Percentiles rank a stretch among this genome's conserved stretches.
Conservation (phyloP, 176 grass and related monocot species). For the Cocos nucifera region DNA sequence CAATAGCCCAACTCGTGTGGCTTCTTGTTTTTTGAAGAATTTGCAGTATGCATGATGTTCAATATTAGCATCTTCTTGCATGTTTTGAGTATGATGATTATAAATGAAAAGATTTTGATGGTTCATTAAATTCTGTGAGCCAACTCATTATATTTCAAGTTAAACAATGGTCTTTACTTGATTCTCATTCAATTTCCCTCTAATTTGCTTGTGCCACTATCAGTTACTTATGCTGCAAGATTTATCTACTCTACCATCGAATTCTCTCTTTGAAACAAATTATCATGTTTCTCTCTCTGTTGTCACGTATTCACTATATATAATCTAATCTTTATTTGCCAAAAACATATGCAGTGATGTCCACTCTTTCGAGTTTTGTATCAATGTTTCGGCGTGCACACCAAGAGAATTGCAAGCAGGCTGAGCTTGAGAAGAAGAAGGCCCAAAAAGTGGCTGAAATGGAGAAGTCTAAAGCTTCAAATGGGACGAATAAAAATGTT, state of each 20-base stretch:
- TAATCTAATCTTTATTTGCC: not conserved
- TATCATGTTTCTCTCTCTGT: not conserved
- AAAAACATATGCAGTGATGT: conserved; percentile 49
- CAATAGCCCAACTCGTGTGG: no score
- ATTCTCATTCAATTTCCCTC: no score
- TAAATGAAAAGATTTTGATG: no score
- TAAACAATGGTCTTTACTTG: no score
- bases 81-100: no score
- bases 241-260: not conserved
- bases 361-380: conserved; percentile 78
- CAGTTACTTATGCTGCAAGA: not conserved
- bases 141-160: no score
- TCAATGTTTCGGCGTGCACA: conserved; percentile 81
- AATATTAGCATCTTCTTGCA: no score
- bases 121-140: no score
- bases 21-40: no score
- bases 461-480: conserved; percentile 52
- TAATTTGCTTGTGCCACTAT: no score
- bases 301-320: not conserved
- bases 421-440: conserved; percentile 90
- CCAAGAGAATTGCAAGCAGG: conserved; percentile 87
- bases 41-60: no score
- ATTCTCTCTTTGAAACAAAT: not conserved
- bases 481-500: conserved; percentile 40
- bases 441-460: conserved; percentile 69